These are phyloP conservation scores for Aspergillus homomorphus DNA, from an alignment of 495 filamentous ascomycete species.

Conservation along the genomic window DNA sequence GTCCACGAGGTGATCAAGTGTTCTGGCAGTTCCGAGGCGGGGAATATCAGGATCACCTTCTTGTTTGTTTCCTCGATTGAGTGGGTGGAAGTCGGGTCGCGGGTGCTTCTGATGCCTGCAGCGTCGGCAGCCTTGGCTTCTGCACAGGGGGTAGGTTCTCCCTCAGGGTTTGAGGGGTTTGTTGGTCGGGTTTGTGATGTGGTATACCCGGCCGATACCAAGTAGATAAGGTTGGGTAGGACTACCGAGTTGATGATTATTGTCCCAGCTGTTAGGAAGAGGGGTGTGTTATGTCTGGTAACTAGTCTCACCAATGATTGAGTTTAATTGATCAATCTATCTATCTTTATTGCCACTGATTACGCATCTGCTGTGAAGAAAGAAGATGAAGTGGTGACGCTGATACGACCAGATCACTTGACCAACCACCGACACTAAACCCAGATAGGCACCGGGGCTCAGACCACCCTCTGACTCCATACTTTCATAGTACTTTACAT, in stretches of 20 bases:
- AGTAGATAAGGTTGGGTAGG: background rate
- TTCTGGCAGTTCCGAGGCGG: conserved; percentile 24
- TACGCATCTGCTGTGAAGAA: no score
- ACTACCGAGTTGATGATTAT: background rate
- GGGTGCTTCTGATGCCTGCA: conserved; percentile 74
- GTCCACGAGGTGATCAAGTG: conserved; percentile 21
- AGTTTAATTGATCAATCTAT: no score
- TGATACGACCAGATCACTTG: no score
- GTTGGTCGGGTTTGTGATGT: conserved; percentile 45
- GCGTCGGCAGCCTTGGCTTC: conserved; percentile 37
- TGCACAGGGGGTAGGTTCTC: conserved; percentile 20
- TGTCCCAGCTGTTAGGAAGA: conserved; percentile 1
- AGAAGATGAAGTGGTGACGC: no score
- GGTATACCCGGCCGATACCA: conserved; percentile 19
- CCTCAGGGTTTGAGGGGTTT: conserved; percentile 47
- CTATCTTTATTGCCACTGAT: no score
- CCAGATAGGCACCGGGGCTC: no score
- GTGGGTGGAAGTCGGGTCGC: conserved; percentile 79
- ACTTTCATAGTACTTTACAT: no score
- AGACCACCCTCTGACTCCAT: no score
- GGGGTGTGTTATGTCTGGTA: no score
- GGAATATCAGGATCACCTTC: conserved; percentile 65
- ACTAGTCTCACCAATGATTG: no score
- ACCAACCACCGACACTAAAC: no score
- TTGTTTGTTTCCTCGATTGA: conserved; percentile 73